phyloP scores from a whole-genome alignment of 1,284 basidiomycete genomes.

The Ustilago vetiveriae region DNA sequence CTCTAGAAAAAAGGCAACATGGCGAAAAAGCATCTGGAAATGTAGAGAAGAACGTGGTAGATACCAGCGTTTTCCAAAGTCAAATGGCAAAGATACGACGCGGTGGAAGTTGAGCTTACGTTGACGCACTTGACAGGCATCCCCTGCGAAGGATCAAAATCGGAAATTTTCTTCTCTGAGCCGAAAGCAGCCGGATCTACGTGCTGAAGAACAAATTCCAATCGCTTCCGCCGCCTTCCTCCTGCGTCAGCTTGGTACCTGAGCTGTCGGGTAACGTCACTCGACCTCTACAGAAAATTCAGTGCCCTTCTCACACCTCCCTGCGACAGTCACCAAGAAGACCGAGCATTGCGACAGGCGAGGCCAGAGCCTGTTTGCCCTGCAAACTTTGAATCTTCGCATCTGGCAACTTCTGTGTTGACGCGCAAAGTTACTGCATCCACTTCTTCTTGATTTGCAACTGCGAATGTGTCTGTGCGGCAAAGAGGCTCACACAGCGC shows the following conservation, averaged over 20 bases:
- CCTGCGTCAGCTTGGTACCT: constrained; percentile 25
- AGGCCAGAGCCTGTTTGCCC: too few relatives aligned
- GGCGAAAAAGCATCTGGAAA: constrained; percentile 12
- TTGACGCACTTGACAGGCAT: constrained; percentile 5
- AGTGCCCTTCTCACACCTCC: background rate
- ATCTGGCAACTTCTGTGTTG: too few relatives aligned
- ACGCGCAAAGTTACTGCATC: constrained; percentile 27
- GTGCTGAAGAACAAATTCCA: constrained; percentile 24
- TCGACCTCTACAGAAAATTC: background rate
- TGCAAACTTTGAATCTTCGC: background rate
- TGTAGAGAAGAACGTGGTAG: constrained; percentile 16
- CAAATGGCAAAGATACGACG: background rate
- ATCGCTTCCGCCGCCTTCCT: constrained; percentile 35
- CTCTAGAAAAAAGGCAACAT: too few relatives aligned
- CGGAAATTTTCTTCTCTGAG: background rate
- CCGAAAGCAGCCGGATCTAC: background rate
- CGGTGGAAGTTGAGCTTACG: constrained; percentile 23
- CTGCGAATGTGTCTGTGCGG: constrained; percentile 9
- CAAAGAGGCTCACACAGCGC: background rate
- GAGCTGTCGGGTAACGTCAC: constrained; percentile 23
- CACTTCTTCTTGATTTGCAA: constrained; percentile 4
- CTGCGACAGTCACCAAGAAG: too few relatives aligned
- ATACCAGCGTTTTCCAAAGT: constrained; percentile 17
- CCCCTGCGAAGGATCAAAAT: background rate
- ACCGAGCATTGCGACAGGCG: too few relatives aligned